Base-by-base conservation (phyloP, 805 yeast species). In the Diddensiella transvaalensis region DNA sequence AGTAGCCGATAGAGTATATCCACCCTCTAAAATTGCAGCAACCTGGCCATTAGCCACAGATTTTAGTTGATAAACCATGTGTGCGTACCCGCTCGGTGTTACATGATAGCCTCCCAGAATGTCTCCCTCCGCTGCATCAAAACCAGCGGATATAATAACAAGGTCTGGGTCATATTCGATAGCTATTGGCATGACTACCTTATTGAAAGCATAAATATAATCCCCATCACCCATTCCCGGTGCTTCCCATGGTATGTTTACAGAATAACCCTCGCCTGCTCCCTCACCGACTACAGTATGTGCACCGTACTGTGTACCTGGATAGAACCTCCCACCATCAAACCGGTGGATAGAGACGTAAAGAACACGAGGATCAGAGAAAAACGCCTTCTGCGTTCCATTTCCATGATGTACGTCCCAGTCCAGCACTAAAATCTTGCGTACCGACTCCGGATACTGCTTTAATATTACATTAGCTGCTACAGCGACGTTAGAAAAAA, bases 381-480 rank as follows among this genome's bases (percentile, higher is more conserved):
- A 79, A 58, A 93, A 93, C 2, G 95, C 88, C 63, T 85, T 84
- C 66, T 93, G 99, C 1, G 99, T 93, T 35, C 99, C 99, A 66
- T 93, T 93, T 22, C 99, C 99, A 66, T 93, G 99, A 67, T 93
- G 99, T 42, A 93, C 89, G 67, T 93, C 99, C 99, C 99, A 93
- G 66, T 93, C 99, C 19, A 90, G 61, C 50, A 93, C 82, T 49
- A 88, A 79, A 35, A 93, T 87, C 57, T 78, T 78, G 53, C 95
- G 74, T 4, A 91, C 95, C 22, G 87, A 78, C 60, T 91, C 97
- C 0, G 97, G 96, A 65, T 88, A 91, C 48, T 78, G 74, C 56
- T 82, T 82, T 49, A 93, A 69, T 54, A 90, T 84, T 50, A 83
- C 81, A 60, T 85, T 85, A 15, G 97, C 96, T 1, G 99, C 98